phyloP scores from a whole-genome alignment of 192 early-diverging fungal species.

The Podila verticillata region DNA sequence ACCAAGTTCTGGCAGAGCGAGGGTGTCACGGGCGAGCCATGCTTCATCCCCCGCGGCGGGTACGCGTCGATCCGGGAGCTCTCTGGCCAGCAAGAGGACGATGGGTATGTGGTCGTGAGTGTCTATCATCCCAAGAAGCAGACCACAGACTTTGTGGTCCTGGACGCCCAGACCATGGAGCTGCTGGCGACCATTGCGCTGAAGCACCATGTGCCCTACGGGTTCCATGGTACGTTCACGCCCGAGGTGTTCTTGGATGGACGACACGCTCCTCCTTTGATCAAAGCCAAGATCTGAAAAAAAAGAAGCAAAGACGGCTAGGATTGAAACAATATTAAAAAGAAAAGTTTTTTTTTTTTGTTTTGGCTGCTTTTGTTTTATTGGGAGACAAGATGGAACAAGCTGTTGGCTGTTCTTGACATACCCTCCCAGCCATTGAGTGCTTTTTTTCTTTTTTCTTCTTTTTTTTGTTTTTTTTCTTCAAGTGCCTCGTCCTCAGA shows the following conservation, averaged over 20 bases:
- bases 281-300: slow-evolving; percentile 33
- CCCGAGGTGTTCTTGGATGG: slow-evolving; percentile 34
- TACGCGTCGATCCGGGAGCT: slow-evolving; percentile 28
- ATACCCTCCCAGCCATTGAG: no score
- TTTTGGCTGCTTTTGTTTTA: no score
- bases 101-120: slow-evolving; percentile 44
- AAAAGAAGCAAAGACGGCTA: no score
- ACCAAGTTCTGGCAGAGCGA: slow-evolving; percentile 49
- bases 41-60: slow-evolving; percentile 41
- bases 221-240: slow-evolving; percentile 49
- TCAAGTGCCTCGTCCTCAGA: slow-evolving; percentile 5
- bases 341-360: no score
- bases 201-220: slow-evolving; percentile 48
- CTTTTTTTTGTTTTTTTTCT: background rate
- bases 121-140: slow-evolving; percentile 41
- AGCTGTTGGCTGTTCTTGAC: no score
- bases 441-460: background rate
- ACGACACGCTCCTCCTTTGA: slow-evolving; percentile 6
- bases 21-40: slow-evolving; percentile 45
- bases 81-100: slow-evolving; percentile 12
- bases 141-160: slow-evolving; percentile 44
- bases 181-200: slow-evolving; percentile 39
- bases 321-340: no score
- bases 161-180: slow-evolving; percentile 45
- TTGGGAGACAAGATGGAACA: no score